Evolutionary conservation across 257 asterid genomes (phyloP), one percentile per base, ranked within the genome.

Genomic region (Rhazya stricta): DNA sequence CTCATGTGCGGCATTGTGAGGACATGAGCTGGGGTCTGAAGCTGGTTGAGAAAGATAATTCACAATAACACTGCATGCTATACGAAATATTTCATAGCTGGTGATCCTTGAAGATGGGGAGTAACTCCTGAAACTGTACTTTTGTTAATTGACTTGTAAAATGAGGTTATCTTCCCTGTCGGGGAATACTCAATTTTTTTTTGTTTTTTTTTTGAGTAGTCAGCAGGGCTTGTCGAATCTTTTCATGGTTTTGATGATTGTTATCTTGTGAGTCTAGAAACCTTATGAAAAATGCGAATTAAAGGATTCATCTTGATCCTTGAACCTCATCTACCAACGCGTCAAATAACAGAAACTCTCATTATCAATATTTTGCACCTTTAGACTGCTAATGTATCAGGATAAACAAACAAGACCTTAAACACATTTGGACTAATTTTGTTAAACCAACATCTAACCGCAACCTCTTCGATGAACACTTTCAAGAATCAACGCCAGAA

Each of bases 11-110:
- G 81, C 94, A 88, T 67, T 90, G 97, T 80, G 97, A 89, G 85
- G 97, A 92, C 69, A 84, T 83, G 87, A 84, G 81, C 74, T 86
- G 89, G 92, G 97, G 97, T 18, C 85, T 90, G 11, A 92, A 89
- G 86, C 84, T 92, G 73, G 75, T 87, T 73, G 86, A 79, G 1
- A 39, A 1, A 6, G 77, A 76, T 60, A 60, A 56, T 61, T 77
- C 80, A 42, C 16, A 2, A 5, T 66, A 37, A 66, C 50, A 37
- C 10, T 66, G 9, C 12, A 18, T 18, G 1, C n/a, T n/a, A n/a
- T n/a, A n/a, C n/a, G n/a, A n/a, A n/a, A n/a, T n/a, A n/a, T n/a
- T n/a, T n/a, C n/a, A n/a, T n/a, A n/a, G n/a, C n/a, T n/a, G n/a
- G n/a, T n/a, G n/a, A n/a, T n/a, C n/a, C n/a, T n/a, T n/a, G n/a